phyloP scores from a whole-genome alignment of 148 eudicot species.

The Chenopodium berlandieri region DNA sequence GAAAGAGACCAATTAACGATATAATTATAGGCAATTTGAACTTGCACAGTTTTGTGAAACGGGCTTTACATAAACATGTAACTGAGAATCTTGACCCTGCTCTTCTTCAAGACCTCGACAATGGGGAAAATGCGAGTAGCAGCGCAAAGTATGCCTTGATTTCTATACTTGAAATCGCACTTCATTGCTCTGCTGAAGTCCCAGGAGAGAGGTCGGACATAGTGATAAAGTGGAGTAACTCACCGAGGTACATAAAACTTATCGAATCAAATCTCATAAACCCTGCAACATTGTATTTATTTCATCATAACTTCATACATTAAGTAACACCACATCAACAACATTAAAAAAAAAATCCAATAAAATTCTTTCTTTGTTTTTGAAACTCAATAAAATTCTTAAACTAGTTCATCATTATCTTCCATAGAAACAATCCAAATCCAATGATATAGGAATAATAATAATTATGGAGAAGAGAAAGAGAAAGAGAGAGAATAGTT shows the following conservation, averaged over 20 bases:
- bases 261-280: too few species aligned
- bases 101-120: conserved; percentile 5
- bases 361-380: too few species aligned
- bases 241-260: too few species aligned
- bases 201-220: background rate
- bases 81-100: background rate
- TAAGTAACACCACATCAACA: background rate
- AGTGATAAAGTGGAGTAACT: too few species aligned
- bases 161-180: conserved; percentile 9
- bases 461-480: background rate
- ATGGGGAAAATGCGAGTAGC: background rate
- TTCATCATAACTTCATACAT: too few species aligned
- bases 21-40: conserved; percentile 11
- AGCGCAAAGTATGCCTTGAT: background rate
- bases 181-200: conserved; percentile 9
- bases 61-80: background rate
- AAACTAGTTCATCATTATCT: background rate
- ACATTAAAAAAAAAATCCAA: too few species aligned
- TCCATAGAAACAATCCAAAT: background rate
- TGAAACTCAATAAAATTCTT: background rate
- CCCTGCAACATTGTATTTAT: too few species aligned
- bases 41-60: conserved; percentile 11
- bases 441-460: background rate
- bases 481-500: background rate
- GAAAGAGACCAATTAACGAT: conserved; percentile 24